phyloP scores from a whole-genome alignment of 768 basidiomycete species.

The Naganishia antarctica region DNA sequence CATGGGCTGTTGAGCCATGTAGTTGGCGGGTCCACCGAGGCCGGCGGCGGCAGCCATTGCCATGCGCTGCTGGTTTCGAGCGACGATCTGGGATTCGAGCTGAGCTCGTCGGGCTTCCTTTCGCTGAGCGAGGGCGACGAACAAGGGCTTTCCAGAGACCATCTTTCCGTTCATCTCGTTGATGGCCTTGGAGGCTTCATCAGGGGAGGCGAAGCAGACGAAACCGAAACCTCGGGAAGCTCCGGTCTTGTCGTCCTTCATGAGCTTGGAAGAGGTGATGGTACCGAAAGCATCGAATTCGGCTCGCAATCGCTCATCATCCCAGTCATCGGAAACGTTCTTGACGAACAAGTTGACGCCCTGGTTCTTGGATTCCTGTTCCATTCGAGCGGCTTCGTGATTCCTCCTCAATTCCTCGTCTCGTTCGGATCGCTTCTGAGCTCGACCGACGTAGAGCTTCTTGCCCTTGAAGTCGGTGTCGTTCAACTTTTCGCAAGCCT shows the following conservation, averaged over 20 bases:
- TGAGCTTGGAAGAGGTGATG: conserved; percentile 98
- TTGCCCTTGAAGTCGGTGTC: conserved; percentile 77
- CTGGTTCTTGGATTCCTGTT: conserved; percentile 96
- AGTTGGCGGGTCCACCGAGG: conserved; percentile 62
- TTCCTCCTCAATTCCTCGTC: conserved; percentile 90
- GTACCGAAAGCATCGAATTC: conserved; percentile 97
- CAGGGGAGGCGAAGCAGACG: conserved; percentile 96
- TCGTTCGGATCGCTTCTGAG: conserved; percentile 97
- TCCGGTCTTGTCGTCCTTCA: conserved; percentile 80
- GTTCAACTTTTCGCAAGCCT: conserved; percentile 82
- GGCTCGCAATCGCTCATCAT: conserved; percentile 90
- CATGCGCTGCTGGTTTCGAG: conserved; percentile 86
- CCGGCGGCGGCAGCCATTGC: conserved; percentile 89
- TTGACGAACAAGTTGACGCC: conserved; percentile 99
- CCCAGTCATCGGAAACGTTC: conserved; percentile 78
- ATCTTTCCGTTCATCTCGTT: conserved; percentile 99
- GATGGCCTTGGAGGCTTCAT: conserved; percentile 98
- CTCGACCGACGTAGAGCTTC: conserved; percentile 90
- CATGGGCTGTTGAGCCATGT: conserved; percentile 73
- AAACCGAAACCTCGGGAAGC: conserved; percentile 74
- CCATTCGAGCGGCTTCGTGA: conserved; percentile 93
- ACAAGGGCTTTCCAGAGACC: conserved; percentile 96
- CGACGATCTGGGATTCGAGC: conserved; percentile 96
- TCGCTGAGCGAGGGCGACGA: conserved; percentile 96
- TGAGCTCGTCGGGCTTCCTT: conserved; percentile 97